phyloP scores from a whole-genome alignment of 352 stramenopile genomes.

The Phytopythium vexans region DNA sequence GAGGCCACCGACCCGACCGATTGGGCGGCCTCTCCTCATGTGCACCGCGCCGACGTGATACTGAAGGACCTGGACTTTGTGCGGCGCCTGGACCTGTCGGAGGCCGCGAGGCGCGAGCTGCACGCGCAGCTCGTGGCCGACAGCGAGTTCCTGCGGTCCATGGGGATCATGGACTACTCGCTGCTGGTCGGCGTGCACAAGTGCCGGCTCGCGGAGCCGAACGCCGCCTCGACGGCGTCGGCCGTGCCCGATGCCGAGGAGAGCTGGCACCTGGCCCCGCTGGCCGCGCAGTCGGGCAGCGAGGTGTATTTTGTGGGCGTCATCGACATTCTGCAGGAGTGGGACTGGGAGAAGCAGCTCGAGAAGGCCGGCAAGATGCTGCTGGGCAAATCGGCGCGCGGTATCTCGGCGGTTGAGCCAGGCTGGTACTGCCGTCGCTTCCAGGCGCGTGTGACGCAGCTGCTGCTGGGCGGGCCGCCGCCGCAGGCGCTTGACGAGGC shows the following conservation, averaged over 20 bases:
- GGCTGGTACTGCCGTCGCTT: constrained; percentile 70
- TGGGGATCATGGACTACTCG: constrained; percentile 84
- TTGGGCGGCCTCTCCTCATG: constrained; percentile 21
- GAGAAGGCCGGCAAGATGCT: constrained; percentile 75
- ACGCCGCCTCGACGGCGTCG: constrained; percentile 2
- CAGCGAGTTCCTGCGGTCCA: constrained; percentile 57
- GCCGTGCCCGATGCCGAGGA: neutral
- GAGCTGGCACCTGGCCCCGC: constrained; percentile 22
- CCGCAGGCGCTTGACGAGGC: constrained; percentile 22
- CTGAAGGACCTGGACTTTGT: constrained; percentile 69
- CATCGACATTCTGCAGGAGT: constrained; percentile 85
- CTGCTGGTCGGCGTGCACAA: constrained; percentile 69
- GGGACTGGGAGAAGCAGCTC: constrained; percentile 78
- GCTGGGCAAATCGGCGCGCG: constrained; percentile 55
- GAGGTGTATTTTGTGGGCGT: constrained; percentile 84
- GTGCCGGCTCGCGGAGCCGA: constrained; percentile 32
- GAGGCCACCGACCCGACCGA: constrained; percentile 18
- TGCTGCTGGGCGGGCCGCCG: constrained; percentile 30
- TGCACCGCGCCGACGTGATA: constrained; percentile 64
- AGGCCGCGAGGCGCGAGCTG: constrained; percentile 24
- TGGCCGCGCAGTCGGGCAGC: constrained; percentile 20
- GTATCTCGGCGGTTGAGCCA: constrained; percentile 63
- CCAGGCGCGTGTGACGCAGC: constrained; percentile 48
- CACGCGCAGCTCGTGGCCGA: constrained; percentile 51
- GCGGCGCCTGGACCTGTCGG: constrained; percentile 37